Base-by-base conservation (phyloP, 2,329 filamentous ascomycete species). In the Fusarium sacchari region DNA sequence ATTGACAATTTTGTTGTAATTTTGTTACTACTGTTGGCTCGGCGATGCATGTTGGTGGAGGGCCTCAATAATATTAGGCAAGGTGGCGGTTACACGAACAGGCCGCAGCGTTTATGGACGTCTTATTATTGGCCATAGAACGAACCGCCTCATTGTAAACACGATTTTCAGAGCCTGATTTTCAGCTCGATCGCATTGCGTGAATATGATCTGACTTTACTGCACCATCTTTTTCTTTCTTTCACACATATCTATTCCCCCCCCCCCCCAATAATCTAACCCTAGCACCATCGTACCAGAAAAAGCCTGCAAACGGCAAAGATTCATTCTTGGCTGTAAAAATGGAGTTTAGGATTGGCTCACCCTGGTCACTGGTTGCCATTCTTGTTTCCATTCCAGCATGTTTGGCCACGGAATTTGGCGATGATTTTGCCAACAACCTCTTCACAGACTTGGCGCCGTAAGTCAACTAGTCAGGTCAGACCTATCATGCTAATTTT, bases 371-470 rank as follows among this genome's bases (percentile, higher is more conserved):
- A 8, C 13, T 47, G 44, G 8, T 8, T 0, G 15, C 5, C 7
- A 3, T 5, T 22, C 8, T 30, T 15, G 11, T 22, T 0, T 22
- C 17, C 12, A 11, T 47, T 4, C 26, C 26, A 22, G 20, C 5
- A n/a, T 47, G 26, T 7, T 17, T n/a, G 2, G 44, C 44, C 9
- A 1, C 44, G 2, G 44, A 47, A 17, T n/a, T 47, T 0, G n/a
- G 44, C 6, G 64, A 67, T 17, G 59, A 67, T 7, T 63, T 63
- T 14, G 42, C 42, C 39, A 57, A 64, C 0, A 63, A 67, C 13
- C n/a, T 64, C 2, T 58, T 64, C 5, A 43, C 64, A 6, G 64
- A 67, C 18, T 18, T 63, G 7, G 64, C 64, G 1, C 64, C 64
- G 50, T 67, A 26, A 18, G 42, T 43, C n/a, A 12, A 1, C n/a